Evolutionary conservation across 2,329 filamentous ascomycete genomes (phyloP).

Genomic region (Fusarium sacchari): DNA sequence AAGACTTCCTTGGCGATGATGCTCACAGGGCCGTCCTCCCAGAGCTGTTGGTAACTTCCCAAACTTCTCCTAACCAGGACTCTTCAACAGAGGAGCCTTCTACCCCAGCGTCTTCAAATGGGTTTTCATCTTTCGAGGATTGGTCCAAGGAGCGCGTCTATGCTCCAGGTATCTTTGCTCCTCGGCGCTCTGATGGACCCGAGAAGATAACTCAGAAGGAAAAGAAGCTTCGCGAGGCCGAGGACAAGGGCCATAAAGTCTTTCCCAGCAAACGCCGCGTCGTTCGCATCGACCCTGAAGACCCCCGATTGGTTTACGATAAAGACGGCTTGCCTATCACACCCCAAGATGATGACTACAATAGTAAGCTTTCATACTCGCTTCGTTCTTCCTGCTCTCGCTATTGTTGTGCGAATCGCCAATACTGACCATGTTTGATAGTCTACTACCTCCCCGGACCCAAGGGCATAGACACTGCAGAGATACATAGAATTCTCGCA

Average conservation of each 20-base stretch:
- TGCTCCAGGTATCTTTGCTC: background rate
- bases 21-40: background rate
- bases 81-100: background rate
- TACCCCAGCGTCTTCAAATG: background rate
- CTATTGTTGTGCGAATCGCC: background rate
- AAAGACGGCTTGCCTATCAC: background rate
- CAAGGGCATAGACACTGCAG: background rate
- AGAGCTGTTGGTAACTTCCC: background rate
- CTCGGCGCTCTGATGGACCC: background rate
- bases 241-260: background rate
- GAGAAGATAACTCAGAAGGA: constrained; percentile 1
- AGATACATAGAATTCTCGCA: background rate
- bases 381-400: background rate
- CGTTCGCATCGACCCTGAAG: background rate
- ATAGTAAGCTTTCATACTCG: background rate
- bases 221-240: background rate
- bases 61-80: background rate
- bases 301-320: background rate
- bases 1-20: background rate
- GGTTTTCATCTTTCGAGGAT: background rate
- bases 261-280: constrained; percentile 9
- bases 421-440: background rate
- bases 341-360: background rate
- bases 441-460: constrained; percentile 1
- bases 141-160: background rate